phyloP scores from a whole-genome alignment of 768 basidiomycete species.

The Suillus hirtellus region DNA sequence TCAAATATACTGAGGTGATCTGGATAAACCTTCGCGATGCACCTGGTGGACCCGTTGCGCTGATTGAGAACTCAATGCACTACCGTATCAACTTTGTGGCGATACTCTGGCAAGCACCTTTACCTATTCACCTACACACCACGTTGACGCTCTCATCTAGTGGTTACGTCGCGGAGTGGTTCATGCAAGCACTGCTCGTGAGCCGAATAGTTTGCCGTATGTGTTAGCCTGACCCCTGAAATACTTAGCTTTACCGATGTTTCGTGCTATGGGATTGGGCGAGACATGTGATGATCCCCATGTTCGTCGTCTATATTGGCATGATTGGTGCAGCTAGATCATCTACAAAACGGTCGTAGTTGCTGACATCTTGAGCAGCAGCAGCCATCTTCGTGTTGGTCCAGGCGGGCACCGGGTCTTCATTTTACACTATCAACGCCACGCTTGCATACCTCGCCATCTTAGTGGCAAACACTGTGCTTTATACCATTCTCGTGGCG shows the following conservation, averaged over 20 bases:
- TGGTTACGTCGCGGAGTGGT: too few species aligned
- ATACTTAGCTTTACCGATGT: conserved; percentile 2
- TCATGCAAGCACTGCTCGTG: too few species aligned
- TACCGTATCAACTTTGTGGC: too few species aligned
- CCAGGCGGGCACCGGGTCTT: not conserved
- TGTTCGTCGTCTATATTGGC: not conserved
- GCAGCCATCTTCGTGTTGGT: too few species aligned
- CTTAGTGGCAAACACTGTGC: not conserved
- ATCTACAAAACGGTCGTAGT: not conserved
- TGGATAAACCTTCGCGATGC: too few species aligned
- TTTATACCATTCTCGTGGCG: not conserved
- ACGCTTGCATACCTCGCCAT: not conserved
- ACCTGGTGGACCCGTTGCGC: too few species aligned
- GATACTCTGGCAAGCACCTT: too few species aligned
- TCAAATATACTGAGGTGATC: not conserved
- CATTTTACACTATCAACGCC: not conserved
- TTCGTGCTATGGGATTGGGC: not conserved
- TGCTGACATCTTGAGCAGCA: not conserved
- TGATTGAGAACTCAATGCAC: too few species aligned
- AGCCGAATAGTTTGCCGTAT: not conserved
- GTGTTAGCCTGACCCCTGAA: not conserved
- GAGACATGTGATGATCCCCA: not conserved
- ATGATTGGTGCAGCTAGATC: not conserved
- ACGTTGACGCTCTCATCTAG: too few species aligned
- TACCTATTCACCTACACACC: too few species aligned